phyloP scores from a whole-genome alignment of 495 filamentous ascomycete species.

The Lophium mytilinum region DNA sequence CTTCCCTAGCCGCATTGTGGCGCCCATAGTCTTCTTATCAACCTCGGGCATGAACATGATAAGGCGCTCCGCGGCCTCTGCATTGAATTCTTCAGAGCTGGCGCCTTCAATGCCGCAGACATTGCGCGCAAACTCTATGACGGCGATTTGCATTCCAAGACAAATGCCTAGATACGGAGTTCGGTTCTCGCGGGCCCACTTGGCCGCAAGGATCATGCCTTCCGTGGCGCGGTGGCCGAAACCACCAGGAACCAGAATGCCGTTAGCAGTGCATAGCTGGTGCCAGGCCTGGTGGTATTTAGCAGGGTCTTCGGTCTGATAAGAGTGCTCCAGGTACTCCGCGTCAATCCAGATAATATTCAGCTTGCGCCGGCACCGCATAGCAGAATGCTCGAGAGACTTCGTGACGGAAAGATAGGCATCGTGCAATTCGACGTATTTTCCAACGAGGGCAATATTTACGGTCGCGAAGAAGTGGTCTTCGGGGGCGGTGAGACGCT shows the following conservation, averaged over 20 bases:
- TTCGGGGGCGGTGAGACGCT: conserved; percentile 53
- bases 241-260: conserved; percentile 67
- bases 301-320: conserved; percentile 49
- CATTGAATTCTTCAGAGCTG: conserved; percentile 54
- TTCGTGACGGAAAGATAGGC: conserved; percentile 77
- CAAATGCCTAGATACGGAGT: conserved; percentile 86
- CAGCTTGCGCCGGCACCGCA: conserved; percentile 75
- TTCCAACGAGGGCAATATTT: conserved; percentile 81
- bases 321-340: conserved; percentile 64
- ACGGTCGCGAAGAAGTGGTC: conserved; percentile 58
- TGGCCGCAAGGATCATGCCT: conserved; percentile 79
- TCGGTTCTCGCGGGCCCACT: conserved; percentile 75
- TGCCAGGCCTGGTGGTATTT: conserved; percentile 89
- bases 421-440: conserved; percentile 78
- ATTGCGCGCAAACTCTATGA: conserved; percentile 80
- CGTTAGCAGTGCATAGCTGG: conserved; percentile 58
- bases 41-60: conserved; percentile 92
- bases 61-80: conserved; percentile 46
- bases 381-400: conserved; percentile 81
- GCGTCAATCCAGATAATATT: conserved; percentile 78
- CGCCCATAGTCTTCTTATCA: conserved; percentile 65
- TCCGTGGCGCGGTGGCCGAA: conserved; percentile 76
- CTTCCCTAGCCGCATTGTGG: conserved; percentile 85
- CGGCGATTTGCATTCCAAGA: conserved; percentile 89
- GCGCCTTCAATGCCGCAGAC: conserved; percentile 55